These are phyloP conservation scores for Sarocladium oryzae DNA, from an alignment of 2,329 filamentous ascomycete genomes.

Conservation along the genomic window DNA sequence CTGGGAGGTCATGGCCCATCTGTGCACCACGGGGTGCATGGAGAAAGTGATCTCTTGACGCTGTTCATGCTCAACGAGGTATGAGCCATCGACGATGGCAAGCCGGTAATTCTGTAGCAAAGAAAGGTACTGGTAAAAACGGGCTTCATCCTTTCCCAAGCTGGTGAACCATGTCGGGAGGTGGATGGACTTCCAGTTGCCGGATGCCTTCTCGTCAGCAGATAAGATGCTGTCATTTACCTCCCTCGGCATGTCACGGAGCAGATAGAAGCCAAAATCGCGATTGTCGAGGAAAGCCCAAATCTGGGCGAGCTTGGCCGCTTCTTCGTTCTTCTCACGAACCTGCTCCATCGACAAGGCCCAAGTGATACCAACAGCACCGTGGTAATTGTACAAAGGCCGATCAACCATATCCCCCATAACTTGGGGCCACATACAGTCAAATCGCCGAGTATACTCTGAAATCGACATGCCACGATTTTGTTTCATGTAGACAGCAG, in stretches of 20 bases:
- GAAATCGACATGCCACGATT: neutral
- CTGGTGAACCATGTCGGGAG: no score
- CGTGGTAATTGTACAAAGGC: constrained; percentile 1
- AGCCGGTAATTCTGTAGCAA: neutral
- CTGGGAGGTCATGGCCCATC: neutral
- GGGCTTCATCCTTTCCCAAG: neutral
- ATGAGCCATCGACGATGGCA: neutral
- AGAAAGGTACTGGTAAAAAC: neutral
- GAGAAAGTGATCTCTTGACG: no score
- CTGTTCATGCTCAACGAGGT: neutral
- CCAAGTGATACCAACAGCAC: neutral
- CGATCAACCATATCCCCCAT: neutral
- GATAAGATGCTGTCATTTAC: no score
- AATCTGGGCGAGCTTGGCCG: neutral
- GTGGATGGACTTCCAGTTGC: no score
- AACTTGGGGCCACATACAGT: neutral
- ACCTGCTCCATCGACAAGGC: neutral
- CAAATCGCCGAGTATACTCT: neutral
- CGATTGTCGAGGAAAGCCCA: neutral
- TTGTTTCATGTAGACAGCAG: neutral
- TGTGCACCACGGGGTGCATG: neutral
- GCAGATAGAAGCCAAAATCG: neutral
- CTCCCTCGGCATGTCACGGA: neutral
- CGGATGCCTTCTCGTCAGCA: no score
- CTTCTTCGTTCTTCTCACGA: neutral